phyloP scores from a whole-genome alignment of 768 basidiomycete genomes.

The Auriscalpium vulgare region DNA sequence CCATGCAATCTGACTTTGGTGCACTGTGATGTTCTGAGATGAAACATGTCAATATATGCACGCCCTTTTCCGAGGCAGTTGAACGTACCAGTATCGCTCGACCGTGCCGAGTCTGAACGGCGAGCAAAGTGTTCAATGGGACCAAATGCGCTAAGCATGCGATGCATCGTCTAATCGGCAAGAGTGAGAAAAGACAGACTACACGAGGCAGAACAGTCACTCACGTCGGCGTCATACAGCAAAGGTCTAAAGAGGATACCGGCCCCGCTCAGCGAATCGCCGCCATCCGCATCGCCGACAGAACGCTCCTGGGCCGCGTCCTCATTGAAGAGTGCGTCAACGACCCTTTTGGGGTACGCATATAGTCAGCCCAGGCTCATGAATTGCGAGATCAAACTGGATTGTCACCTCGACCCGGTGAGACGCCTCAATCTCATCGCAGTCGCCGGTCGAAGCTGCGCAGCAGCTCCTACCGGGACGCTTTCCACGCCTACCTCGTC shows the following conservation, averaged over 20 bases:
- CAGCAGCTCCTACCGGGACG: too few species aligned
- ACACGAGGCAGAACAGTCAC: constrained; percentile 8
- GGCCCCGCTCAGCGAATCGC: constrained; percentile 19
- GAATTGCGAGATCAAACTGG: too few species aligned
- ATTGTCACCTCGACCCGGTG: too few species aligned
- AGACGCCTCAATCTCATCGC: not conserved
- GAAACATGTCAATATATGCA: constrained; percentile 4
- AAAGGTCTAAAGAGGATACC: constrained; percentile 49
- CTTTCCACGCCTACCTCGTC: too few species aligned
- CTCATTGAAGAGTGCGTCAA: too few species aligned
- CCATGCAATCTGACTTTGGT: constrained; percentile 49
- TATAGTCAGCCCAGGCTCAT: too few species aligned
- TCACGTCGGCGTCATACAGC: constrained; percentile 50
- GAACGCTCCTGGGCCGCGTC: too few species aligned
- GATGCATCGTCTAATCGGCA: constrained; percentile 37
- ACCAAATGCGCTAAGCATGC: constrained; percentile 55
- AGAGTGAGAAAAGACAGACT: not conserved
- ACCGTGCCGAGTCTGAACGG: constrained; percentile 12
- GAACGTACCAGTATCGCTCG: too few species aligned
- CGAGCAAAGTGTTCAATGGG: constrained; percentile 47
- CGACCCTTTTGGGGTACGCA: too few species aligned
- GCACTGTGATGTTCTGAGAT: constrained; percentile 47
- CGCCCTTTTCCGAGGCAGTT: too few species aligned
- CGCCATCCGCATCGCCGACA: constrained; percentile 8
- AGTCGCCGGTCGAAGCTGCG: not conserved